Percentiles rank a stretch among this genome's conserved stretches.
Evolutionary conservation across 495 filamentous ascomycete species (phyloP).

Genomic region (Penicillium angulare): DNA sequence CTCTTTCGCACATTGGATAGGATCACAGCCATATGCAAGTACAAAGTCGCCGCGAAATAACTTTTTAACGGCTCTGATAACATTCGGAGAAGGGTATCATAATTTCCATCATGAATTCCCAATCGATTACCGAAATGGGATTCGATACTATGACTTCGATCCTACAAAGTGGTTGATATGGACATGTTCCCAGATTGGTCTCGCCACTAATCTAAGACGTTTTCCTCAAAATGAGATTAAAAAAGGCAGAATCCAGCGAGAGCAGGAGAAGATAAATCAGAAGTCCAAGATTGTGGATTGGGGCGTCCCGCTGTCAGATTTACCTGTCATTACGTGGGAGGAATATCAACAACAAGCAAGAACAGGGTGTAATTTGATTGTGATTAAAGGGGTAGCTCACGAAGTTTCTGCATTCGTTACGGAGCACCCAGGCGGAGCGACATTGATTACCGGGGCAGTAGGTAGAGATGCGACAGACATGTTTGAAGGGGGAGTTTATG

Average conservation of each 20-base stretch:
- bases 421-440: constrained; percentile 90
- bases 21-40: constrained; percentile 94
- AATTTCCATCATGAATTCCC: constrained; percentile 99
- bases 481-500: constrained; percentile 86
- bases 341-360: constrained; percentile 80
- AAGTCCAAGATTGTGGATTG: constrained; percentile 84
- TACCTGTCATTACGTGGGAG: constrained; percentile 72
- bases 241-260: constrained; percentile 90
- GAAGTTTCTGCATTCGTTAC: constrained; percentile 88
- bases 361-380: constrained; percentile 77
- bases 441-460: constrained; percentile 78
- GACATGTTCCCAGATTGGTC: constrained; percentile 81
- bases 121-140: constrained; percentile 93
- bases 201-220: constrained; percentile 89
- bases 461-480: constrained; percentile 95
- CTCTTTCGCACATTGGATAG: constrained; percentile 94
- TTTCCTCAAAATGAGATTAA: constrained; percentile 95
- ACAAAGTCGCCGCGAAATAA: constrained; percentile 93
- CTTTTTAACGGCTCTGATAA: constrained; percentile 62
- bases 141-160: constrained; percentile 94
- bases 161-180: constrained; percentile 97
- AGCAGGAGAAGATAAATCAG: constrained; percentile 94
- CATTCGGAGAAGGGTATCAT: constrained; percentile 83
- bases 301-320: constrained; percentile 76
- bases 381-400: constrained; percentile 87